phyloP scores from a whole-genome alignment of 1,139 yeast species.

The Williopsis jadinii region DNA sequence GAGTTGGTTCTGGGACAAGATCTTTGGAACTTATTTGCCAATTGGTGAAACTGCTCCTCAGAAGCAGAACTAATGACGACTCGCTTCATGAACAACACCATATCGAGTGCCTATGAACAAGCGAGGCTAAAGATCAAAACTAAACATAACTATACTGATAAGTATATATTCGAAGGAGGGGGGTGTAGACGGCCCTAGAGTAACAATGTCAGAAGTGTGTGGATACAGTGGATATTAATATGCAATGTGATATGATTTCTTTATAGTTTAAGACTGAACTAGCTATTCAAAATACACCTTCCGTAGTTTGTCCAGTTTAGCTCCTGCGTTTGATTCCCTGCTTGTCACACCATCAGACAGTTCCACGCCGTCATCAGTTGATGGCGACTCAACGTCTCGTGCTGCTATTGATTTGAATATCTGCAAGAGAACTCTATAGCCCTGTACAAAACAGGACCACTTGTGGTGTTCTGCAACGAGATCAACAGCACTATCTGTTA shows the following conservation, averaged over 20 bases:
- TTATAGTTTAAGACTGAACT: neutral
- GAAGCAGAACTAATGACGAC: neutral
- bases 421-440: conserved; percentile 11
- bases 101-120: neutral
- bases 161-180: no score
- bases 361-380: neutral
- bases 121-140: neutral
- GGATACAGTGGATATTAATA: neutral
- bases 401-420: conserved; percentile 3
- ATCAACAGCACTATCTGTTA: conserved; percentile 10
- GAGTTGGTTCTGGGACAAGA: conserved; percentile 85
- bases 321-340: conserved; percentile 4
- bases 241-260: neutral
- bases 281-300: conserved; percentile 8
- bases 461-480: conserved; percentile 26
- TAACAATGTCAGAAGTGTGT: no score
- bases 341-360: neutral
- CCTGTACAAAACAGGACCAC: conserved; percentile 26
- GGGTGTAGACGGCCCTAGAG: no score
- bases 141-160: no score
- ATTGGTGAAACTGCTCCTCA: conserved; percentile 21
- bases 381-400: neutral
- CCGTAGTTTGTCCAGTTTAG: conserved; percentile 12
- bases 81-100: neutral
- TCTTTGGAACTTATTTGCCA: conserved; percentile 65